These are phyloP conservation scores for Didymosphaeria variabile DNA, from an alignment of 2,329 filamentous ascomycete species.

Conservation along the genomic window DNA sequence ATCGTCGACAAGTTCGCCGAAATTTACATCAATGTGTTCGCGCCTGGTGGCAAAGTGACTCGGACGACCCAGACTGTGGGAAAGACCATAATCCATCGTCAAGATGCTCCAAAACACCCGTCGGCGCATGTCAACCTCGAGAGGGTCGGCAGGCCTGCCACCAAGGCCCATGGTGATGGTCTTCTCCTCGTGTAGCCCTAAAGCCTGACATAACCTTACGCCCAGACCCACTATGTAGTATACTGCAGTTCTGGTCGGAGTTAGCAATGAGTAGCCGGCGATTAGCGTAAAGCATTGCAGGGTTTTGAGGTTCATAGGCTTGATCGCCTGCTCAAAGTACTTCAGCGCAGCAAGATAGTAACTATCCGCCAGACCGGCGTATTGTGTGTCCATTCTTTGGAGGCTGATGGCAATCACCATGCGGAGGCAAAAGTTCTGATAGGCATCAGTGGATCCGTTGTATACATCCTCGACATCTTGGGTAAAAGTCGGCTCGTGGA, in stretches of 20 bases:
- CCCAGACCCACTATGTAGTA: conserved; percentile 94
- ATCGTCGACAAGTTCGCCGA: conserved; percentile 85
- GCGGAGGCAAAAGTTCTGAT: conserved; percentile 85
- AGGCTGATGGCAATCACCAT: conserved; percentile 96
- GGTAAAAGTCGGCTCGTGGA: conserved; percentile 84
- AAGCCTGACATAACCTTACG: conserved; percentile 85
- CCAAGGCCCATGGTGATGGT: conserved; percentile 75
- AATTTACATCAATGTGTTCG: conserved; percentile 85
- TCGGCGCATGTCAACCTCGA: conserved; percentile 88
- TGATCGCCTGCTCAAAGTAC: conserved; percentile 81
- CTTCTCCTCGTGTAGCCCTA: conserved; percentile 87
- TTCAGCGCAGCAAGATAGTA: conserved; percentile 92
- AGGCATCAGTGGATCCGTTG: conserved; percentile 76
- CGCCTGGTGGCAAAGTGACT: conserved; percentile 83
- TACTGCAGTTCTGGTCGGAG: conserved; percentile 88
- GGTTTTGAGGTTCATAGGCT: conserved; percentile 88
- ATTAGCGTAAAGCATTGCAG: conserved; percentile 89
- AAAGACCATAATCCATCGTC: conserved; percentile 87
- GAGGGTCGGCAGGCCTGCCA: conserved; percentile 69
- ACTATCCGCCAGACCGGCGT: conserved; percentile 92
- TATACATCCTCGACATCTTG: conserved; percentile 84
- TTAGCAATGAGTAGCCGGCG: conserved; percentile 89
- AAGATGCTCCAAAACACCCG: conserved; percentile 88
- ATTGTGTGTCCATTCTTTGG: conserved; percentile 88
- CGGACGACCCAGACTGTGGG: conserved; percentile 87